Percentiles rank a stretch among this genome's conserved stretches.
Evolutionary conservation across 2,329 filamentous ascomycete species (phyloP).

Genomic region (Diaporthe sp.): DNA sequence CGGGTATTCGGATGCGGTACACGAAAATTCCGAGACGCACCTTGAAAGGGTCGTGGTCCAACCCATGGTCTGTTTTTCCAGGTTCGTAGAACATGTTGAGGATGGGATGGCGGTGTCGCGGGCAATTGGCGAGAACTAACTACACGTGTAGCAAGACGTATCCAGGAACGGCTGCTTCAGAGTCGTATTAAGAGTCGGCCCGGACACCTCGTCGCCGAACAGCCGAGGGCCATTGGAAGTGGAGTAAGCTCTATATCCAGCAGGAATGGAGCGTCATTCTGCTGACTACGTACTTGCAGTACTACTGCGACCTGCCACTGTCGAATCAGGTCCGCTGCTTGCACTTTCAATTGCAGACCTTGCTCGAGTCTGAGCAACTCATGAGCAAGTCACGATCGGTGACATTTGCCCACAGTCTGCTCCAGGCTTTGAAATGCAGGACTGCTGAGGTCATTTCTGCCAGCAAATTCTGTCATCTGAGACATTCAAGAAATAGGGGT

Average conservation of each 20-base stretch:
- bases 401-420: neutral
- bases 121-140: no score
- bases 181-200: neutral
- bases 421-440: neutral
- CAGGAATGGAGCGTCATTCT: neutral
- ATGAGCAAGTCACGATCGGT: neutral
- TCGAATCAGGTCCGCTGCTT: neutral
- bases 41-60: conserved; percentile 39
- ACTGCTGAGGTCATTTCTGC: neutral
- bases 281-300: neutral
- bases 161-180: neutral
- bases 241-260: neutral
- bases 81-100: conserved; percentile 39
- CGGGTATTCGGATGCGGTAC: neutral
- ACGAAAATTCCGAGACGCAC: neutral
- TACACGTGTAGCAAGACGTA: no score
- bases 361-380: neutral
- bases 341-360: neutral
- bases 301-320: no score
- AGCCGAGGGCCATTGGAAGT: conserved; percentile 12
- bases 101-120: neutral
- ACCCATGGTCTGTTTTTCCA: conserved; percentile 38
- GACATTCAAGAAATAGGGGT: neutral
- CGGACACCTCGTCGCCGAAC: neutral
- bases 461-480: neutral